Evolutionary conservation across 129 eudicot genomes (phyloP).

Genomic region (Flaveria robusta): DNA sequence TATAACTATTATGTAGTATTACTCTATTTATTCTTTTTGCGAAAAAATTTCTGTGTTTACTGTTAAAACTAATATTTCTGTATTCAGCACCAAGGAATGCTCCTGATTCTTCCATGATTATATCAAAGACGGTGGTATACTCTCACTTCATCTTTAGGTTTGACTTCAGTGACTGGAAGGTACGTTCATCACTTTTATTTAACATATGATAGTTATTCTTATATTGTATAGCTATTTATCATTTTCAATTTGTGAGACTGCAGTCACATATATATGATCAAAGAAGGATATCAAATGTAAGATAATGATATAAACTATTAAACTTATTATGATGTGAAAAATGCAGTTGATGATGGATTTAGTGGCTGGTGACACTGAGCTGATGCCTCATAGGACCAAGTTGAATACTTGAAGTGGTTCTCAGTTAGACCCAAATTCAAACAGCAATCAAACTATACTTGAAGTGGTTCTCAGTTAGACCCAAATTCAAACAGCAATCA

Average conservation of each 20-base stretch:
- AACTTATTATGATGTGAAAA: constrained; percentile 19
- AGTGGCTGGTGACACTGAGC: constrained; percentile 46
- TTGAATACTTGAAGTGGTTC: background rate
- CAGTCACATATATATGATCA: background rate
- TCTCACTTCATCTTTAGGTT: constrained; percentile 59
- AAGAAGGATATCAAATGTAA: background rate
- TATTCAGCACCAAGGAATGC: constrained; percentile 65
- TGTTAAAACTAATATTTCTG: constrained; percentile 16
- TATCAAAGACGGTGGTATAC: constrained; percentile 44
- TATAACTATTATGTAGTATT: too few relatives aligned
- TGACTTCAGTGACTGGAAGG: constrained; percentile 77
- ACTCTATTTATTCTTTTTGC: too few relatives aligned
- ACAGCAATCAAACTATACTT: constrained; percentile 1
- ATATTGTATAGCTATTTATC: background rate
- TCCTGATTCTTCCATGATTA: constrained; percentile 40
- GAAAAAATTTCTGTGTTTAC: background rate
- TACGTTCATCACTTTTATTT: constrained; percentile 14
- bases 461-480: constrained; percentile 25
- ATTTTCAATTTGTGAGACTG: background rate
- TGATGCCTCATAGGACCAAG: constrained; percentile 60
- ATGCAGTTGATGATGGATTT: constrained; percentile 54
- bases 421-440: constrained; percentile 20
- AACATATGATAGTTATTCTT: constrained; percentile 4
- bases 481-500: background rate
- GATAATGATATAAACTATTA: background rate